Conservation (phyloP, 768 basidiomycete species). For the Tephrocybe rancida region DNA sequence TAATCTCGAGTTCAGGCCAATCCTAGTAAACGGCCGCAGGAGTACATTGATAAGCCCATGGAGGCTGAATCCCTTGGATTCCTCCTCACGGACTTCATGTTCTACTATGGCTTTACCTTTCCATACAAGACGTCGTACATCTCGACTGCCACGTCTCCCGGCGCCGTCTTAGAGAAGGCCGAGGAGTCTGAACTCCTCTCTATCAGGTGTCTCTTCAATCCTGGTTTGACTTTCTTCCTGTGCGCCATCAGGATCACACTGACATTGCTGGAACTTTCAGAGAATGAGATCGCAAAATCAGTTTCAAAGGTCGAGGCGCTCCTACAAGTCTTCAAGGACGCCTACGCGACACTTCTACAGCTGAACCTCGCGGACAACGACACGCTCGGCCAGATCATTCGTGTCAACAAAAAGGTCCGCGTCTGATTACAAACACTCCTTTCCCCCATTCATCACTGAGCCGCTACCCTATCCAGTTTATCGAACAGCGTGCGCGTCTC, state of each 20-base stretch:
- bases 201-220: conserved; percentile 45
- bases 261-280: conserved; percentile 21
- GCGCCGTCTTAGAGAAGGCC: conserved; percentile 31
- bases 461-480: not conserved
- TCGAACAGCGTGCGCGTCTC: conserved; percentile 1
- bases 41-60: conserved; percentile 46
- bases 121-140: conserved; percentile 43
- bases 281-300: conserved; percentile 41
- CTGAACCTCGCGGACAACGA: conserved; percentile 16
- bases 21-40: conserved; percentile 53
- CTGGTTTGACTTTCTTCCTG: conserved; percentile 28
- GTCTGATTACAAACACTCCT: not conserved
- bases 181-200: conserved; percentile 28
- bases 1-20: conserved; percentile 45
- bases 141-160: conserved; percentile 30
- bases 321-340: conserved; percentile 35
- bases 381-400: conserved; percentile 27
- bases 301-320: conserved; percentile 33
- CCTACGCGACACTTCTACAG: conserved; percentile 25
- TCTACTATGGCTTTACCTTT: conserved; percentile 58
- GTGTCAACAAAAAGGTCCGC: conserved; percentile 24
- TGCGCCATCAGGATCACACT: not conserved
- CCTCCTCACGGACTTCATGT: conserved; percentile 65
- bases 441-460: not conserved
- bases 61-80: conserved; percentile 56